Percentiles rank a stretch among this genome's conserved stretches.
Evolutionary conservation across 169 alveolate species (phyloP).

Genomic region (Plasmodium coatneyi): DNA sequence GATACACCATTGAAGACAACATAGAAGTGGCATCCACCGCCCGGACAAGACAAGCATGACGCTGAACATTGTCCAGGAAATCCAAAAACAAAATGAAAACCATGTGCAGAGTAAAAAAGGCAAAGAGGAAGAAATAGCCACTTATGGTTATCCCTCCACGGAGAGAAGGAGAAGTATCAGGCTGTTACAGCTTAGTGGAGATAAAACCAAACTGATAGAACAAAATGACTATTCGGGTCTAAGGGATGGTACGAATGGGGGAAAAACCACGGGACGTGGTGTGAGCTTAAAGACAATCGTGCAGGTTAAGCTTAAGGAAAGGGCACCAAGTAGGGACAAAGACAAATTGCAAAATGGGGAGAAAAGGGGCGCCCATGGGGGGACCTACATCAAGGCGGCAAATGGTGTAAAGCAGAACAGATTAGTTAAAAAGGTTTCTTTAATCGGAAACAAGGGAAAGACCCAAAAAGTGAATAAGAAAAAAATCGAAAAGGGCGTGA

Average conservation of each 20-base stretch:
- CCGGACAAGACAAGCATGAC: neutral
- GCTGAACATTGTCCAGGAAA: neutral
- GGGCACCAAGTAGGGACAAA: neutral
- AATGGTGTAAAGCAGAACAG: neutral
- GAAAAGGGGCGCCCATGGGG: neutral
- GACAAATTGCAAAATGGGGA: neutral
- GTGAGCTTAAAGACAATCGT: neutral
- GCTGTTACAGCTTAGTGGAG: neutral
- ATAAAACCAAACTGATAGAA: neutral
- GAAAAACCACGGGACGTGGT: neutral
- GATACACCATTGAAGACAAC: neutral
- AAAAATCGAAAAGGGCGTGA: neutral
- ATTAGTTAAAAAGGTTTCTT: neutral
- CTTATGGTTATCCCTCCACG: neutral
- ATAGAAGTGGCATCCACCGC: neutral
- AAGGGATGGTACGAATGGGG: neutral
- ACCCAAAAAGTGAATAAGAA: neutral
- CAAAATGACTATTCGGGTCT: neutral
- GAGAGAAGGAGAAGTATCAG: neutral
- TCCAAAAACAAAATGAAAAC: neutral
- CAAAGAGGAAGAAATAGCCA: neutral
- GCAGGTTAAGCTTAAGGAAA: neutral
- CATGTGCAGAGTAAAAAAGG: neutral
- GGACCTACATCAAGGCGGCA: neutral
- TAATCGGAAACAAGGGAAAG: neutral